Evolutionary conservation across 768 basidiomycete genomes (phyloP), one percentile per base, ranked within the genome.

Genomic region (Wakefieldia striispora): DNA sequence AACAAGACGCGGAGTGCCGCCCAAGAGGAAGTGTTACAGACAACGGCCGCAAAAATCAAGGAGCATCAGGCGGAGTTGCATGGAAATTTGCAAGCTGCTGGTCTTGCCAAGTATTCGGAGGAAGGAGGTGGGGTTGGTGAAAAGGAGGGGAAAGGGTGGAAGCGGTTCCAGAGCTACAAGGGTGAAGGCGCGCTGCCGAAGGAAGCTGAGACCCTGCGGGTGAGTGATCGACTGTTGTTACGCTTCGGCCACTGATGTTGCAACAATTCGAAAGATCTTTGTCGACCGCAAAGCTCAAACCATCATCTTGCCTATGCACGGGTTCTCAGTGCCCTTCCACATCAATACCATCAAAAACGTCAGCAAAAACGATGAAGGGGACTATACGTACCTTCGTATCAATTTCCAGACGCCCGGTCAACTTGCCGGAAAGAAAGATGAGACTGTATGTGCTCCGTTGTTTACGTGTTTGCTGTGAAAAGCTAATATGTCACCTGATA

Each of bases 331-430:
- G 0, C 94, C 95, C 0, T 97, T 95, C 76, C 97, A 99, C 65
- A 95, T 98, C 71, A 95, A 95, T 63, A 93, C 93, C 2, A 92
- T 99, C 56, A 98, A 99, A 73, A 98, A 95, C 64, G 90, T 88
- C 26, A 94, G 89, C 75, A 98, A 98, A 74, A 97, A 82, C 55
- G 95, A 99, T 55, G 97, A 98, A 69, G 91, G 90, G 6, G 93
- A 98, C 43, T 90, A 86, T 65, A 95, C 94, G 0, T 92, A 91
- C 61, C 78, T 99, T 46, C 83, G 97, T 2, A 93, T 99, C 69
- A 98, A 98, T 70, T 97, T 98, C 74, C 94, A 97, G 68, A 97
- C 95, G 0, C 97, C 97, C 11, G 97, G 97, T 42, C 94, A 97
- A 63, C 82, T 97, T 21, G 88, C 93, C 0, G 95, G 97, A 23